These are phyloP conservation scores for Penicillium cataractarum DNA, from an alignment of 495 filamentous ascomycete genomes.

Conservation along the genomic window DNA sequence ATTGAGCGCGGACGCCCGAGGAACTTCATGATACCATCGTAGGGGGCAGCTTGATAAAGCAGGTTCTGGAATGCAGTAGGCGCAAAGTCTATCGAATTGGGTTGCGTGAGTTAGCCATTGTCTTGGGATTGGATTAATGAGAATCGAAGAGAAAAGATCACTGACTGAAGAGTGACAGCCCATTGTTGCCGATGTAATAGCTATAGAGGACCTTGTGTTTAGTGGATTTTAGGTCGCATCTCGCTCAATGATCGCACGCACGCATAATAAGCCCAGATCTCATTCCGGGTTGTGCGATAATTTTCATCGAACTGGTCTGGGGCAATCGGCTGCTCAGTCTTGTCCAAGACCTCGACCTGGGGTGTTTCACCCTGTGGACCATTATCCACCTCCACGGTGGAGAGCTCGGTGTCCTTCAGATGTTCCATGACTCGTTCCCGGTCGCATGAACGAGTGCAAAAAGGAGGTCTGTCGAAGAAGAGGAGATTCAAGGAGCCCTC, in stretches of 20 bases:
- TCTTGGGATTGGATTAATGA: neutral
- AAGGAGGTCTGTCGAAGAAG: neutral
- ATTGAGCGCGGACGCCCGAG: conserved; percentile 54
- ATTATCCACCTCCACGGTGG: conserved; percentile 25
- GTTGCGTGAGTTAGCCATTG: neutral
- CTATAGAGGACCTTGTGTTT: conserved; percentile 29
- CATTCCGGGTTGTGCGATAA: conserved; percentile 53
- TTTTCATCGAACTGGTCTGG: conserved; percentile 35
- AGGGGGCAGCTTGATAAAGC: conserved; percentile 58
- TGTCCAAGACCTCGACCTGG: conserved; percentile 6
- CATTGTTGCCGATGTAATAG: conserved; percentile 72
- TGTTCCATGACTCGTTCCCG: conserved; percentile 21
- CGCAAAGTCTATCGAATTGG: conserved; percentile 53
- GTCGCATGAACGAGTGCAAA: neutral
- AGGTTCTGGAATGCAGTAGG: conserved; percentile 69
- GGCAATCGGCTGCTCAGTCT: conserved; percentile 22
- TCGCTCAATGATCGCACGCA: conserved; percentile 30
- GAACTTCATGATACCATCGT: conserved; percentile 52
- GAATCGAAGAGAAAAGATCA: neutral
- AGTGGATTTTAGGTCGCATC: conserved; percentile 19
- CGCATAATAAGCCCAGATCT: conserved; percentile 69
- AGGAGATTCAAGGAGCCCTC: neutral
- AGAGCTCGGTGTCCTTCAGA: conserved; percentile 18
- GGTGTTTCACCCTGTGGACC: neutral
- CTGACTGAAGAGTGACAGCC: conserved; percentile 63